Evolutionary conservation across 2,329 filamentous ascomycete genomes (phyloP).

Genomic region (Aspergillus novoparasiticus): DNA sequence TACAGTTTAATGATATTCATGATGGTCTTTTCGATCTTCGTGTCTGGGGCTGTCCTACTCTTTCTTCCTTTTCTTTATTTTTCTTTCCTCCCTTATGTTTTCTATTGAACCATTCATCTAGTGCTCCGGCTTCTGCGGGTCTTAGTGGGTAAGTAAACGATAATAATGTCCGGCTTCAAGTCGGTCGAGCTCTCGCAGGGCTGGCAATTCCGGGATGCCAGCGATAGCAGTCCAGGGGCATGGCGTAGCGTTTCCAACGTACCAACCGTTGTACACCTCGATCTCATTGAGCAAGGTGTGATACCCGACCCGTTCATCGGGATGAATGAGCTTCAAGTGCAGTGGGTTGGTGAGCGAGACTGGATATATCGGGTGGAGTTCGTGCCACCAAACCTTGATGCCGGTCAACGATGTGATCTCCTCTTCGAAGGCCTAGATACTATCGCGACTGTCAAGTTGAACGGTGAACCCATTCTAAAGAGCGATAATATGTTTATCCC

Average conservation of each 20-base stretch:
- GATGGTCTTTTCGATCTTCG: too few relatives aligned
- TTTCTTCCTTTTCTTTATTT: not conserved
- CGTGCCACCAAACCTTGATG: conserved; percentile 42
- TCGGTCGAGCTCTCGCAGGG: not conserved
- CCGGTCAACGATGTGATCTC: conserved; percentile 55
- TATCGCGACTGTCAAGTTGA: too few relatives aligned
- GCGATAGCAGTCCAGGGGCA: not conserved
- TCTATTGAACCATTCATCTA: not conserved
- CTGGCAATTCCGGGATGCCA: not conserved
- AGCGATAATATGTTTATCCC: conserved; percentile 78
- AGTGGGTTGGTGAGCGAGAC: conserved; percentile 71
- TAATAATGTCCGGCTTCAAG: not conserved
- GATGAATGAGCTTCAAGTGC: conserved; percentile 71
- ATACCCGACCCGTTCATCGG: conserved; percentile 66
- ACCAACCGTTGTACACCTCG: not conserved
- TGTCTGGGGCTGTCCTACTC: too few relatives aligned
- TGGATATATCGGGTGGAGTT: conserved; percentile 72
- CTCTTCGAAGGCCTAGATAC: too few relatives aligned
- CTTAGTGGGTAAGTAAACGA: not conserved
- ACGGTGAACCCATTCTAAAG: conserved; percentile 55
- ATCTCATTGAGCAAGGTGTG: not conserved
- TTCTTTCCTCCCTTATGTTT: not conserved
- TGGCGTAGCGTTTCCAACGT: not conserved
- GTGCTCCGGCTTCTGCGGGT: not conserved
- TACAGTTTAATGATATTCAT: not conserved